phyloP scores from a whole-genome alignment of 768 basidiomycete species.

The Lentinula sp. region DNA sequence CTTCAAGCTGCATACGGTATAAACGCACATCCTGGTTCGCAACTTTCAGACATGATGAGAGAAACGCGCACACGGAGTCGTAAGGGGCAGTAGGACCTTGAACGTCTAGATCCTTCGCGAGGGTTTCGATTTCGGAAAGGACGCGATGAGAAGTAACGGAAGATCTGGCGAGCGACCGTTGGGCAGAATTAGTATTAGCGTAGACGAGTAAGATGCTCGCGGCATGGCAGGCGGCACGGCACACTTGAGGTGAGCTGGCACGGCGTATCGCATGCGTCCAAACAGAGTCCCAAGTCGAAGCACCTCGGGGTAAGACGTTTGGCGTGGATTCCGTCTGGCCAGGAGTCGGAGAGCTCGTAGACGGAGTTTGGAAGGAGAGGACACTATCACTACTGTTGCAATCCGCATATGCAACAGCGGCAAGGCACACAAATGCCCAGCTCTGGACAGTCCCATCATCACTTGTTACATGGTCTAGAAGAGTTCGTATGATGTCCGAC shows the following conservation, averaged over 20 bases:
- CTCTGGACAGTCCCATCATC: conserved; percentile 67
- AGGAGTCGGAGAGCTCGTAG: background rate
- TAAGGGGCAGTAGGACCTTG: conserved; percentile 86
- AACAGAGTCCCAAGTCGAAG: conserved; percentile 66
- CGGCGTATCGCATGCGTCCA: conserved; percentile 84
- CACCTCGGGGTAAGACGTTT: conserved; percentile 14
- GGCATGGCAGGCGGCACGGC: conserved; percentile 74
- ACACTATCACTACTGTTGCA: background rate
- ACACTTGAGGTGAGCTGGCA: conserved; percentile 58
- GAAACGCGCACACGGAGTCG: conserved; percentile 86
- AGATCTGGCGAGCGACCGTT: conserved; percentile 15
- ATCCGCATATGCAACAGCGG: conserved; percentile 59
- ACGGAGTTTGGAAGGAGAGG: background rate
- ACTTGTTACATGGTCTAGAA: conserved; percentile 56
- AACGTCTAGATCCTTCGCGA: conserved; percentile 80
- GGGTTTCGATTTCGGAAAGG: conserved; percentile 67
- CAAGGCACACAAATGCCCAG: conserved; percentile 81
- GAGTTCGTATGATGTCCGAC: conserved; percentile 43
- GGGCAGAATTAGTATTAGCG: conserved; percentile 22
- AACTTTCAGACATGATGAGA: conserved; percentile 60
- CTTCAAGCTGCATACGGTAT: conserved; percentile 81
- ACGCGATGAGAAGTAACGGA: conserved; percentile 50
- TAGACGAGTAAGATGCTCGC: conserved; percentile 48
- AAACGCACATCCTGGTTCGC: conserved; percentile 79
- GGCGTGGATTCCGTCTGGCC: background rate